These are phyloP conservation scores for Xylaria sp. DNA, from an alignment of 2,329 filamentous ascomycete species.

Conservation along the genomic window DNA sequence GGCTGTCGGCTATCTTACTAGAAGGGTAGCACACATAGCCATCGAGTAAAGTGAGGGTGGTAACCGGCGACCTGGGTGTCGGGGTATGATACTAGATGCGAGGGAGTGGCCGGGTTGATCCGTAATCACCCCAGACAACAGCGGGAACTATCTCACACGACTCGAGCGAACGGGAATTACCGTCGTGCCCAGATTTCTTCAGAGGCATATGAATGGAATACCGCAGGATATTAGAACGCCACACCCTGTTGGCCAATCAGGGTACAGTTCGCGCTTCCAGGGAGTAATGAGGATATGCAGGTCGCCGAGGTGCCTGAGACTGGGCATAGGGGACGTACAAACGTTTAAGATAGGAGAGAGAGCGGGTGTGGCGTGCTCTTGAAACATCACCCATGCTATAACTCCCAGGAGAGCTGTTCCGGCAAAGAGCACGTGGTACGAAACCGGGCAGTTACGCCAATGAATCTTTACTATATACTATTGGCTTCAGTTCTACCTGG, in stretches of 20 bases:
- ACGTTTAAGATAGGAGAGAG: neutral
- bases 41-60: neutral
- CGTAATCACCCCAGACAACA: neutral
- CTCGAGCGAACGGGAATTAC: neutral
- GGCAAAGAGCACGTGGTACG: neutral
- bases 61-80: neutral
- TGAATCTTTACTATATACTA: neutral
- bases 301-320: conserved; percentile 5
- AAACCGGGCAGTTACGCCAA: neutral
- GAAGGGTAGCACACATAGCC: neutral
- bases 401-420: neutral
- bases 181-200: neutral
- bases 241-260: neutral
- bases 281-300: neutral
- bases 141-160: neutral
- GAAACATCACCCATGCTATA: neutral
- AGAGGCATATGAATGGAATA: neutral
- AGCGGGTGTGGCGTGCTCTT: neutral
- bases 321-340: neutral
- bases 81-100: neutral
- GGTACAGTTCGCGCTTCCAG: no score
- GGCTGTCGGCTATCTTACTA: neutral
- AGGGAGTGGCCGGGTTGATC: neutral
- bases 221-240: neutral
- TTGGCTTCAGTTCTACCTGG: neutral